Evolutionary conservation across 1,139 yeast genomes (phyloP).

Genomic region (Magnusiomyces magnusii): DNA sequence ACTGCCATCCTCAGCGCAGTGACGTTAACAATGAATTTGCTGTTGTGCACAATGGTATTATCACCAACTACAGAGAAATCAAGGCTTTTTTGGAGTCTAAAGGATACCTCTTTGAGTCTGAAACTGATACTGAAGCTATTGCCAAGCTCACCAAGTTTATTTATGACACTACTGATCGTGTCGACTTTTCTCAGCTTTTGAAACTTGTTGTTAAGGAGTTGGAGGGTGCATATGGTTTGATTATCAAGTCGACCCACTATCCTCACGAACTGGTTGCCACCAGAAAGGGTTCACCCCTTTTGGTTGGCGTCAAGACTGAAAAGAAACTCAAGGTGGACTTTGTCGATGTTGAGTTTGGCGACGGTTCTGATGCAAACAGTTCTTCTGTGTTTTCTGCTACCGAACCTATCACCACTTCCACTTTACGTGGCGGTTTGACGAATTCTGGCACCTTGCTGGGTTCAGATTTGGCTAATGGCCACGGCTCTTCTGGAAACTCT

Average conservation of each 20-base stretch:
- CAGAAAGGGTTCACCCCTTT: conserved; percentile 95
- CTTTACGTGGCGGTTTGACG: neutral
- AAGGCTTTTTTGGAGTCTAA: conserved; percentile 71
- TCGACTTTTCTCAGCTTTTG: conserved; percentile 86
- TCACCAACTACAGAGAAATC: conserved; percentile 89
- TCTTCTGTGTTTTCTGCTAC: conserved; percentile 6
- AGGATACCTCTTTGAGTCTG: conserved; percentile 81
- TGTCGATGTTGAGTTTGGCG: conserved; percentile 97
- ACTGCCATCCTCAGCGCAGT: conserved; percentile 96
- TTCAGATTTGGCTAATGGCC: conserved; percentile 3
- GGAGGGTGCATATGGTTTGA: conserved; percentile 96
- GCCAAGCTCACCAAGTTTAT: conserved; percentile 92
- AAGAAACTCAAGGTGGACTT: conserved; percentile 94
- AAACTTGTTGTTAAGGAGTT: conserved; percentile 88
- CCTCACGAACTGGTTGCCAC: conserved; percentile 97
- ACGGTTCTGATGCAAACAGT: conserved; percentile 32
- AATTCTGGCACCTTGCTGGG: neutral
- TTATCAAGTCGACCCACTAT: conserved; percentile 84
- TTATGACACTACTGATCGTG: conserved; percentile 67
- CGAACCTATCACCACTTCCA: neutral
- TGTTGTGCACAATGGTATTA: conserved; percentile 96
- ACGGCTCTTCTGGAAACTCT: conserved; percentile 7
- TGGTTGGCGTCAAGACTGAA: conserved; percentile 96
- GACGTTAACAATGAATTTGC: conserved; percentile 77
- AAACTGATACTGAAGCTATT: conserved; percentile 96